Evolutionary conservation across 257 asterid species (phyloP), one percentile per base, ranked within the genome.

Genomic region (Plantago elongata): DNA sequence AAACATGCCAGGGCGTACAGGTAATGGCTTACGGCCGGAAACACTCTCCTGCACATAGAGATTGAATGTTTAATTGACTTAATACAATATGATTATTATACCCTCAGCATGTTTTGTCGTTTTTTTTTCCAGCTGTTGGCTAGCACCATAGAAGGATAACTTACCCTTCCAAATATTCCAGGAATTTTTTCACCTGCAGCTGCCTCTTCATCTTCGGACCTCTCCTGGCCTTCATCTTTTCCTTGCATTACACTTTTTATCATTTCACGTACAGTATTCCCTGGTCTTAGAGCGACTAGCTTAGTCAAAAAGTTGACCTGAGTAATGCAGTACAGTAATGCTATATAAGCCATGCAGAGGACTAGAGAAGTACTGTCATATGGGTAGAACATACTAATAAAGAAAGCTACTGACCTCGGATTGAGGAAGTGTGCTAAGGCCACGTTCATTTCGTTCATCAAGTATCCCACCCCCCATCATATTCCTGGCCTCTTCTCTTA

Each of bases 381-480:
- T 45, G 43, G 61, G 13, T 13, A 54, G 57, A 46, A 42, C 30
- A 58, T 48, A 63, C 60, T 50, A 29, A 22, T 56, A 52, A 54
- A 12, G 11, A 46, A 27, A 58, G 46, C 40, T 66, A 74, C 62
- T 67, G 62, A 91, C 98, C 97, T 89, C 97, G 54, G 98, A 78
- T 79, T 92, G 87, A 64, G 97, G 98, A 43, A 92, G 95, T 14
- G 87, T 89, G 50, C 54, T 84, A 61, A 88, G 79, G 73, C 98
- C 97, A 47, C 95, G 95, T 50, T 89, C 87, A 72, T 92, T 92
- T 84, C 98, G 84, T 76, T 89, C 97, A 65, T 92, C 95, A 22
- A 92, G 79, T 77, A 92, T 73, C 68, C 98, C 98, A 68, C 98
- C 98, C 18, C 98, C 97, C 97, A 92, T 86, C 98, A 89, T 91